These are phyloP conservation scores for Curvularia hawaiiensis DNA, from an alignment of 2,329 filamentous ascomycete species.

Conservation along the genomic window DNA sequence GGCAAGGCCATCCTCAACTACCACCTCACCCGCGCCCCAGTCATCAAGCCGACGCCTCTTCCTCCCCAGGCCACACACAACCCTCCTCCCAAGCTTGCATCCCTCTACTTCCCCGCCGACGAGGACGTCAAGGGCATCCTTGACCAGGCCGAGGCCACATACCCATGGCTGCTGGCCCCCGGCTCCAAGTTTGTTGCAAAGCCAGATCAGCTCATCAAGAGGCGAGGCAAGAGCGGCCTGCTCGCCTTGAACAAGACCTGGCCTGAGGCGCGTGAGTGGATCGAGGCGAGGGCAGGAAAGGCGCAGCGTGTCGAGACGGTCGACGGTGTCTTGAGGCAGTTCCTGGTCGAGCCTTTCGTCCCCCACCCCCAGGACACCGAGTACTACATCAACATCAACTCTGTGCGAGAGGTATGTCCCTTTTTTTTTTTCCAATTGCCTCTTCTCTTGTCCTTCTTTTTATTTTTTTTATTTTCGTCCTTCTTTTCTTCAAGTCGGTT, in stretches of 20 bases:
- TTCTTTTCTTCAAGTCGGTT: slow-evolving; percentile 6
- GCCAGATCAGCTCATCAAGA: slow-evolving; percentile 99
- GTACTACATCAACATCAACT: slow-evolving; percentile 99
- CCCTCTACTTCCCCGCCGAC: slow-evolving; percentile 91
- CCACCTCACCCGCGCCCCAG: slow-evolving; percentile 95
- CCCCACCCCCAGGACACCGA: slow-evolving; percentile 94
- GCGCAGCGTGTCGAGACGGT: slow-evolving; percentile 90
- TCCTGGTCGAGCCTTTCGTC: slow-evolving; percentile 98
- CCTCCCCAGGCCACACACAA: slow-evolving; percentile 86
- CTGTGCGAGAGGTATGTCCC: slow-evolving; percentile 92
- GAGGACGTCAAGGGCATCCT: slow-evolving; percentile 82
- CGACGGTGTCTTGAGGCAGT: slow-evolving; percentile 86
- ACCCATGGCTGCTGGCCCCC: slow-evolving; percentile 87
- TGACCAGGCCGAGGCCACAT: slow-evolving; percentile 93
- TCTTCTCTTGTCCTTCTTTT: slow-evolving; percentile 4
- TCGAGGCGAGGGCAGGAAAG: slow-evolving; percentile 91
- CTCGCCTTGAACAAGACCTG: slow-evolving; percentile 97
- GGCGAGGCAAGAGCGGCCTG: slow-evolving; percentile 97
- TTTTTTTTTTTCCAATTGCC: slow-evolving; percentile 21
- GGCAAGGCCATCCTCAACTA: slow-evolving; percentile 99
- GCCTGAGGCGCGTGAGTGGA: slow-evolving; percentile 91
- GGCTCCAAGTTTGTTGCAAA: slow-evolving; percentile 96
- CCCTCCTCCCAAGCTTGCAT: slow-evolving; percentile 85
- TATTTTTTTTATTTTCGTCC: neutral
- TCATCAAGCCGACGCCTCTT: slow-evolving; percentile 98